phyloP scores from a whole-genome alignment of 306 rosid species.

The Gleditsia sinensis region DNA sequence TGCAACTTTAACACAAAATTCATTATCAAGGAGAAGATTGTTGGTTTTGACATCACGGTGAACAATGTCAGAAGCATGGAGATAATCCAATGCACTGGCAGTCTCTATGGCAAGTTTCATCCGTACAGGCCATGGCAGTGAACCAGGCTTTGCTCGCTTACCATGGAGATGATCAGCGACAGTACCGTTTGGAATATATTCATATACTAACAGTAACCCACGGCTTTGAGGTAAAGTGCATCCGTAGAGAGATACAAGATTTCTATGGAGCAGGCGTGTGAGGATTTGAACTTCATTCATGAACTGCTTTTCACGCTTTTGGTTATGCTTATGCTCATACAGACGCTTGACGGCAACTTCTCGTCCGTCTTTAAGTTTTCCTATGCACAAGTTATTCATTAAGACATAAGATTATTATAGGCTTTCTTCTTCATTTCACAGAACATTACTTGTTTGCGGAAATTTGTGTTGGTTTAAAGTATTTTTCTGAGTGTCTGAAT shows the following conservation, averaged over 20 bases:
- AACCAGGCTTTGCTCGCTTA: constrained; percentile 35
- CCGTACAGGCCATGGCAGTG: constrained; percentile 57
- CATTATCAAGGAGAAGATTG: constrained; percentile 63
- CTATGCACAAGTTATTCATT: constrained; percentile 36
- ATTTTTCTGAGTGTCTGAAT: not conserved
- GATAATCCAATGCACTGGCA: constrained; percentile 62
- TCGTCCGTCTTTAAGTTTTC: constrained; percentile 67
- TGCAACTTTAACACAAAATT: constrained; percentile 64
- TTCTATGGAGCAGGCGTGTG: constrained; percentile 56
- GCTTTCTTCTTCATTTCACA: not conserved
- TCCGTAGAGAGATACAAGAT: constrained; percentile 72
- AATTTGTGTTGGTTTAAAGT: not conserved
- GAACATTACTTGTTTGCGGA: too few species aligned
- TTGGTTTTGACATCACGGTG: constrained; percentile 77
- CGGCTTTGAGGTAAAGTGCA: constrained; percentile 65
- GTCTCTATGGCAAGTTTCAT: constrained; percentile 72
- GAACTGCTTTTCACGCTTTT: constrained; percentile 57
- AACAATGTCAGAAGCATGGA: constrained; percentile 69
- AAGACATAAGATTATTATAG: not conserved
- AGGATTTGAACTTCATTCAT: constrained; percentile 65
- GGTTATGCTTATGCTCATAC: constrained; percentile 48
- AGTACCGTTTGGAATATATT: constrained; percentile 72
- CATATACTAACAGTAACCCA: constrained; percentile 67
- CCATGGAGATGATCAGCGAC: constrained; percentile 77
- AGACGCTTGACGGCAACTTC: constrained; percentile 81